Evolutionary conservation across 176 grass and related monocot genomes (phyloP).

Genomic region (Elaeis guineensis): DNA sequence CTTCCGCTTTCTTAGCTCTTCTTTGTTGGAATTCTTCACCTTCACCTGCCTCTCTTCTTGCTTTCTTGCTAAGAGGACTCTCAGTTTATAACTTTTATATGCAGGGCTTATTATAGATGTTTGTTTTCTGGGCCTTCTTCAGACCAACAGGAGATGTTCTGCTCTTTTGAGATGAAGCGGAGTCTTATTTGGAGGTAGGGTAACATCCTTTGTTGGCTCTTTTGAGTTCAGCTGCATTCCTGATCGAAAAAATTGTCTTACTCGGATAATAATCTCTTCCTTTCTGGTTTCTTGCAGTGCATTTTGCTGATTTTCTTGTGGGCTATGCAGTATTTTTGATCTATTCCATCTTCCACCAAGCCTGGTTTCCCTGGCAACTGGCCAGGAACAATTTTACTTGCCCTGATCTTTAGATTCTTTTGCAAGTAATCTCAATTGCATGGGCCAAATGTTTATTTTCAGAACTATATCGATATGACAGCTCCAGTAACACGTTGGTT

Average conservation of each 20-base stretch:
- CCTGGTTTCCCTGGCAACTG: conserved; percentile 80
- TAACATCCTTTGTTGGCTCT: conserved; percentile 1
- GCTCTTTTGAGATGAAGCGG: conserved; percentile 66
- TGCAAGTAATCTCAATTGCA: no score
- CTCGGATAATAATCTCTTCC: no score
- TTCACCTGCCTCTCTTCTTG: no score
- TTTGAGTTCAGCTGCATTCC: not conserved
- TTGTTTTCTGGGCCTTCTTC: conserved; percentile 4
- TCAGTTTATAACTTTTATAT: no score
- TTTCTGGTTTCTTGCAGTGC: conserved; percentile 32
- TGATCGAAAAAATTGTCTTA: no score
- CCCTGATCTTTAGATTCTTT: no score
- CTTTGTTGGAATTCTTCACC: no score
- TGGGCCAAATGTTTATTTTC: no score
- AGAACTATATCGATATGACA: no score
- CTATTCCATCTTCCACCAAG: conserved; percentile 71
- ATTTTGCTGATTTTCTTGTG: conserved; percentile 53
- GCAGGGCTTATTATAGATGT: no score
- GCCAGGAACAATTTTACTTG: conserved; percentile 12
- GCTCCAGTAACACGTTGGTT: no score
- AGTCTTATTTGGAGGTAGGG: conserved; percentile 61
- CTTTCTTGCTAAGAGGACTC: no score
- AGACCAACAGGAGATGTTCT: conserved; percentile 92
- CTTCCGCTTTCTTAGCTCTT: not conserved
- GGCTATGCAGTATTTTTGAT: conserved; percentile 58